Percentiles rank a stretch among this genome's conserved stretches.
These are phyloP conservation scores for Farysia itapuensis DNA, from an alignment of 1,284 basidiomycete genomes.

Conservation along the genomic window DNA sequence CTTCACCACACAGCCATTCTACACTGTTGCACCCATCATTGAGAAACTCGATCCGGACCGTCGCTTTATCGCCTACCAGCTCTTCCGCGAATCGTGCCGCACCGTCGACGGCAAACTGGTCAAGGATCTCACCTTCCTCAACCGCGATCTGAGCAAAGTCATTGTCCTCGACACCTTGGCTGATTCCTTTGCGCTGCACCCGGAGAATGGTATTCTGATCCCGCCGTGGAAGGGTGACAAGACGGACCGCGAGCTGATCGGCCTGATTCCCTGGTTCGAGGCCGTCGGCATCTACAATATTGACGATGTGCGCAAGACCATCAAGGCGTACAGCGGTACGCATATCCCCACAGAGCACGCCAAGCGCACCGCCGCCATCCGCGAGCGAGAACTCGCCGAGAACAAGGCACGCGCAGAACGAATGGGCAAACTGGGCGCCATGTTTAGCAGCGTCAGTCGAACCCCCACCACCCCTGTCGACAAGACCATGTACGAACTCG, in stretches of 20 bases:
- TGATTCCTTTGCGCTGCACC: slow-evolving; percentile 76
- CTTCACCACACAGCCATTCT: slow-evolving; percentile 87
- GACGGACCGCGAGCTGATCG: slow-evolving; percentile 75
- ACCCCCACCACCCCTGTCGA: slow-evolving; percentile 8
- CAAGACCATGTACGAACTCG: slow-evolving; percentile 82
- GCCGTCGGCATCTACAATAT: slow-evolving; percentile 63
- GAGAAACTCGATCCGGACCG: slow-evolving; percentile 94
- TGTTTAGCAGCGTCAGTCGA: slow-evolving; percentile 66
- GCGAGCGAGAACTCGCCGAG: slow-evolving; percentile 67
- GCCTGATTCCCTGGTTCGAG: slow-evolving; percentile 94
- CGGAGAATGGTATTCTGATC: slow-evolving; percentile 84
- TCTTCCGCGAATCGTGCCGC: slow-evolving; percentile 74
- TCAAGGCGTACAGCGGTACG: slow-evolving; percentile 81
- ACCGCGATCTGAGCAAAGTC: slow-evolving; percentile 89
- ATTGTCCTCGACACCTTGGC: slow-evolving; percentile 82
- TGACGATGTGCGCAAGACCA: slow-evolving; percentile 79
- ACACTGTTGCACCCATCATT: slow-evolving; percentile 83
- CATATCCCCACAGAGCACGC: slow-evolving; percentile 87
- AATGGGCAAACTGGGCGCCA: slow-evolving; percentile 47
- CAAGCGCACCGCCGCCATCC: slow-evolving; percentile 74
- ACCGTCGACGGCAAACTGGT: slow-evolving; percentile 55
- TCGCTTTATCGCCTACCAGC: slow-evolving; percentile 82
- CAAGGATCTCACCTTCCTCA: slow-evolving; percentile 85
- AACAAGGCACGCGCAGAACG: slow-evolving; percentile 17
- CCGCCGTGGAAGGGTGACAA: slow-evolving; percentile 84